These are phyloP conservation scores for Ceriops decandra DNA, from an alignment of 345 rosid genomes.

Conservation along the genomic window DNA sequence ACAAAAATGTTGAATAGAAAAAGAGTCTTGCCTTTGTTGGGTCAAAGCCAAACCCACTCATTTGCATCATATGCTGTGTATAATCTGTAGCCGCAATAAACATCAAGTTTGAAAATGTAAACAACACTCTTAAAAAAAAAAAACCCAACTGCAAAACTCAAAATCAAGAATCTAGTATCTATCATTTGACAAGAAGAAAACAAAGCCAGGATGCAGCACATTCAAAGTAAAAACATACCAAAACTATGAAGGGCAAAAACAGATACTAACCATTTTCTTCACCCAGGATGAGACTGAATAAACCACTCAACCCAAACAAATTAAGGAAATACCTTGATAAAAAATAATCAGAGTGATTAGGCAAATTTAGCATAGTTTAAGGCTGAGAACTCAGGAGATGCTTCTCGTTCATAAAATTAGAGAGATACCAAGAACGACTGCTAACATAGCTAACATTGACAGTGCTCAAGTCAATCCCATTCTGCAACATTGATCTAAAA, in stretches of 20 bases:
- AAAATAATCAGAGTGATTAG: conserved; percentile 3
- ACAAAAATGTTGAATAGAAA: conserved; percentile 7
- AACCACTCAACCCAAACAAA: conserved; percentile 94
- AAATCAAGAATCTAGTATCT: too few species aligned
- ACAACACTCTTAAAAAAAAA: too few species aligned
- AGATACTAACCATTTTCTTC: conserved; percentile 87
- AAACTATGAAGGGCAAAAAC: neutral
- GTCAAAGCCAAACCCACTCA: conserved; percentile 94
- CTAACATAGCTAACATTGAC: conserved; percentile 99
- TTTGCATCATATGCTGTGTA: conserved; percentile 97
- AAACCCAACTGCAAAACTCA: too few species aligned
- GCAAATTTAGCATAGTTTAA: neutral
- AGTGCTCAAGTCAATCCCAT: conserved; percentile 97
- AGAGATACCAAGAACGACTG: conserved; percentile 87
- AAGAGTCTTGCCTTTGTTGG: conserved; percentile 59
- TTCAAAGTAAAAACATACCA: too few species aligned
- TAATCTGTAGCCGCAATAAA: conserved; percentile 69
- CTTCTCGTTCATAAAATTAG: neutral
- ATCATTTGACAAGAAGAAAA: too few species aligned
- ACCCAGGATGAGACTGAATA: conserved; percentile 93
- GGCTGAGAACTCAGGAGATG: neutral
- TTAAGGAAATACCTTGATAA: conserved; percentile 88
- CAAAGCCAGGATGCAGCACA: too few species aligned
- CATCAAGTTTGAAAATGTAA: too few species aligned
- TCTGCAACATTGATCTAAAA: conserved; percentile 97